Evolutionary conservation across 768 basidiomycete genomes (phyloP), one percentile per base, ranked within the genome.

Genomic region (Trametes punicea): DNA sequence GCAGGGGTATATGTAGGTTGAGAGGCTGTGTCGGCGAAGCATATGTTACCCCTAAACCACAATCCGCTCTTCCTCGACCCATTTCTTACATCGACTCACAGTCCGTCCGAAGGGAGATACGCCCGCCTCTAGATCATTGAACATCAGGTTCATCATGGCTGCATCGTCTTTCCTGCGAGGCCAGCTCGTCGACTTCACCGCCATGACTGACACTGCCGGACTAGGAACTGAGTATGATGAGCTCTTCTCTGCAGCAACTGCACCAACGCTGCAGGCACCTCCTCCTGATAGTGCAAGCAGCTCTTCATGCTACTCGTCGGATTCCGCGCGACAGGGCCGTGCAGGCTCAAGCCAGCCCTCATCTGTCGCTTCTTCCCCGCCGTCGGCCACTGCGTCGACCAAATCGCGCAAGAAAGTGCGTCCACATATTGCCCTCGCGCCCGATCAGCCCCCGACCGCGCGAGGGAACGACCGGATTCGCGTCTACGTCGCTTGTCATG

Each of bases 401-500:
- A 33, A 38, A 6, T 31, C 51, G 13, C 58, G 58, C 26, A 60
- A 55, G 38, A 31, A 53, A 16, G 25, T 54, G 2, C 61, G 82
- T 55, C 76, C 77, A 16, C 81, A 66, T 40, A 85, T 90, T 46
- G 82, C 81, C 33, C 81, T 90, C 26, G 84, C 87, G 2, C 77
- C 85, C 2, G 84, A 85, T 62, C 88, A 91, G 60, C 88, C 88
- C 2, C 83, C 85, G 27, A 91, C 89, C 0, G 85, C 87, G 0
- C 85, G 89, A 65, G 89, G 89, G 10, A 89, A 81, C 60, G 83
- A 81, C 21, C 77, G 89, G 10, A 79, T 82, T 9, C 78, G 89
- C 30, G 88, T 90, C 15, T 91, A 82, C 58, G 85, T 90, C 36
- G 89, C 89, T 18, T 91, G 89, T 68, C 26, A 84, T 20, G 87